A percentile compares a stretch with the other conserved stretches of the same genome.
Evolutionary conservation across 2,329 filamentous ascomycete genomes (phyloP).

Genomic region (Coleophoma eucalyptorum): DNA sequence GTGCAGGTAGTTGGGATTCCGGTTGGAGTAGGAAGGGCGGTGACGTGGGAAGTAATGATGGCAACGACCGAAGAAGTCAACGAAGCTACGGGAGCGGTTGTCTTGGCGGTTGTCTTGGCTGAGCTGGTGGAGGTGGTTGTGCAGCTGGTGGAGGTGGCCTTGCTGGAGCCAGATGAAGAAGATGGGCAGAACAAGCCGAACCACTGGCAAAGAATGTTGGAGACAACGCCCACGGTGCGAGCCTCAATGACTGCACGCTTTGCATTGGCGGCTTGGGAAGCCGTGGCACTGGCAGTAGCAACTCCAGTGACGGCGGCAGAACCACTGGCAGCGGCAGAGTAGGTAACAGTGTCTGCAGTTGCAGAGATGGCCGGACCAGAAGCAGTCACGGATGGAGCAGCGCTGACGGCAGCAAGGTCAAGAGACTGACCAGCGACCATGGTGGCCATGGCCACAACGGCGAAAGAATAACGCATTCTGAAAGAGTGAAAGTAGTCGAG

Average conservation of each 20-base stretch:
- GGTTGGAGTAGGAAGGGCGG: too few species aligned
- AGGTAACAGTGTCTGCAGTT: slow-evolving; percentile 1
- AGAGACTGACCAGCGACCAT: slow-evolving; percentile 7
- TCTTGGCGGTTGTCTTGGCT: background rate
- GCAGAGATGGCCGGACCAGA: slow-evolving; percentile 1
- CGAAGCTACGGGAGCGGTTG: background rate
- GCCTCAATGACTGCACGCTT: background rate
- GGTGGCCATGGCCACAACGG: slow-evolving; percentile 11
- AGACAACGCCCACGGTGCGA: background rate
- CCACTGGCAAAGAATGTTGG: background rate
- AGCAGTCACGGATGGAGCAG: slow-evolving; percentile 6
- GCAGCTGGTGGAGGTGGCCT: background rate
- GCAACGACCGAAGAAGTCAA: background rate
- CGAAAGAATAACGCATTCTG: slow-evolving; percentile 6
- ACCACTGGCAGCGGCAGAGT: slow-evolving; percentile 13
- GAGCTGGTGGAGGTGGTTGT: background rate
- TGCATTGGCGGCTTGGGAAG: background rate
- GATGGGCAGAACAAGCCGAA: background rate
- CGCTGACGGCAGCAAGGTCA: slow-evolving; percentile 9
- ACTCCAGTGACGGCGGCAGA: slow-evolving; percentile 14
- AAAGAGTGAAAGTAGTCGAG: background rate
- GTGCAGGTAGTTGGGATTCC: too few species aligned
- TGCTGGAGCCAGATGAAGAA: background rate
- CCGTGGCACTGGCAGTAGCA: slow-evolving; percentile 9
- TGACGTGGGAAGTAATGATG: slow-evolving; percentile 8